These are phyloP conservation scores for Rehmannia glutinosa DNA, from an alignment of 257 asterid genomes.

Conservation along the genomic window DNA sequence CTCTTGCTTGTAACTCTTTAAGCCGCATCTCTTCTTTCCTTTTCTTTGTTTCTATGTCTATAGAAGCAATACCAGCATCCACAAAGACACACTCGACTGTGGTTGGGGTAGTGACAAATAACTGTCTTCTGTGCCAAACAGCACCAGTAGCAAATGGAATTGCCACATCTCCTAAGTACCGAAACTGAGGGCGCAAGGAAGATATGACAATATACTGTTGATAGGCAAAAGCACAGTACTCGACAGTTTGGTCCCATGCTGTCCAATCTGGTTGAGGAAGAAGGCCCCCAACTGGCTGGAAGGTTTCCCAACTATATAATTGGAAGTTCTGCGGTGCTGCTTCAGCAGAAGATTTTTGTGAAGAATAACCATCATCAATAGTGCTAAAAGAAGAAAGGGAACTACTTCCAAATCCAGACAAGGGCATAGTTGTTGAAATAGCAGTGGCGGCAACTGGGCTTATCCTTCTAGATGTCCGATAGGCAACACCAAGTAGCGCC, in stretches of 20 bases:
- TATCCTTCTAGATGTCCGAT: constrained; percentile 88
- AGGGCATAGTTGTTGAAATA: constrained; percentile 85
- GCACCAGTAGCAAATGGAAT: constrained; percentile 96
- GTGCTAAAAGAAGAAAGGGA: constrained; percentile 65
- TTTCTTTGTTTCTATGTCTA: constrained; percentile 77
- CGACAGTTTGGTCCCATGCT: constrained; percentile 99
- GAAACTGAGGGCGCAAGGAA: constrained; percentile 94
- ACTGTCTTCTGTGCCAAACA: constrained; percentile 97
- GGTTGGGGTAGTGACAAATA: constrained; percentile 95
- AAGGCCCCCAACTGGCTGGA: constrained; percentile 95
- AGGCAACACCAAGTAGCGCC: constrained; percentile 89
- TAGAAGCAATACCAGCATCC: constrained; percentile 85
- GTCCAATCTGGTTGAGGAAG: constrained; percentile 99
- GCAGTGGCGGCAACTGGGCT: constrained; percentile 79
- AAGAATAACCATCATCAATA: constrained; percentile 68
- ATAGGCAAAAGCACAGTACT: constrained; percentile 95
- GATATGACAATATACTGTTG: constrained; percentile 86
- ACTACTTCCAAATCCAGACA: constrained; percentile 73
- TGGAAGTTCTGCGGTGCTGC: constrained; percentile 87
- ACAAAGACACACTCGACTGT: constrained; percentile 96
- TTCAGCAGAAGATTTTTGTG: constrained; percentile 64
- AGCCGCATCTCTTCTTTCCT: constrained; percentile 78
- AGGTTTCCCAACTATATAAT: constrained; percentile 95
- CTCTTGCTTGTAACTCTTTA: constrained; percentile 69
- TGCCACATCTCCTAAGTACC: constrained; percentile 96